These are phyloP conservation scores for Carpinus viminea DNA, from an alignment of 306 rosid genomes.

Conservation along the genomic window DNA sequence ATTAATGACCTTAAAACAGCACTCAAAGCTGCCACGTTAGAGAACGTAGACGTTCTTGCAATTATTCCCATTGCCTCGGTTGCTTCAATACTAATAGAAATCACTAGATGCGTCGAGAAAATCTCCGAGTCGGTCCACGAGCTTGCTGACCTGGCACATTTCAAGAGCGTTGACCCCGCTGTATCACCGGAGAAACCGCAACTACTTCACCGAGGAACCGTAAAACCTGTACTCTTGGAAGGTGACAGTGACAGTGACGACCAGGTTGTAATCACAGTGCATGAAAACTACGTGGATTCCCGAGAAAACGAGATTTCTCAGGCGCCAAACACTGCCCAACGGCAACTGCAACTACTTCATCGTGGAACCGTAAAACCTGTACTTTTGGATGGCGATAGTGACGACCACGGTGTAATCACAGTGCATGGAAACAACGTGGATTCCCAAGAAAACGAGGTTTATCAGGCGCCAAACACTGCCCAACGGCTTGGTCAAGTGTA, in stretches of 20 bases:
- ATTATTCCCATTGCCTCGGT: conserved; percentile 62
- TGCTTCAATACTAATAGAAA: conserved; percentile 63
- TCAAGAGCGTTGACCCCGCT: conserved; percentile 42
- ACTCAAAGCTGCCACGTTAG: conserved; percentile 38
- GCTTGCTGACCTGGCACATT: conserved; percentile 64
- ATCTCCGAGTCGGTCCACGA: conserved; percentile 61
- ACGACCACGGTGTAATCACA: conserved; percentile 46
- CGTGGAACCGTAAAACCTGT: conserved; percentile 66
- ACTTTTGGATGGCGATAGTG: conserved; percentile 31
- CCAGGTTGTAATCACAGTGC: conserved; percentile 52
- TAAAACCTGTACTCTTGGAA: conserved; percentile 56
- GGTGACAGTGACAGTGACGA: neutral
- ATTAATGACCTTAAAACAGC: conserved; percentile 55
- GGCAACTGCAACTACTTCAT: conserved; percentile 58
- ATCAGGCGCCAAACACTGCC: conserved; percentile 22
- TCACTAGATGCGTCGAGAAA: conserved; percentile 58
- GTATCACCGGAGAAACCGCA: conserved; percentile 60
- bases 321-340: conserved; percentile 24
- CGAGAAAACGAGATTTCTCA: conserved; percentile 28
- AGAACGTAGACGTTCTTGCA: conserved; percentile 45
- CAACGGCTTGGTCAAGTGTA: conserved; percentile 13
- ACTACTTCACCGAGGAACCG: conserved; percentile 66
- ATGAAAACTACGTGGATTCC: conserved; percentile 27
- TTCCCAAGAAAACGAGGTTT: conserved; percentile 29
- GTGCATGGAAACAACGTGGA: conserved; percentile 32